These are phyloP conservation scores for Stentor coeruleus DNA, from an alignment of 73 alveolate species.

Conservation along the genomic window DNA sequence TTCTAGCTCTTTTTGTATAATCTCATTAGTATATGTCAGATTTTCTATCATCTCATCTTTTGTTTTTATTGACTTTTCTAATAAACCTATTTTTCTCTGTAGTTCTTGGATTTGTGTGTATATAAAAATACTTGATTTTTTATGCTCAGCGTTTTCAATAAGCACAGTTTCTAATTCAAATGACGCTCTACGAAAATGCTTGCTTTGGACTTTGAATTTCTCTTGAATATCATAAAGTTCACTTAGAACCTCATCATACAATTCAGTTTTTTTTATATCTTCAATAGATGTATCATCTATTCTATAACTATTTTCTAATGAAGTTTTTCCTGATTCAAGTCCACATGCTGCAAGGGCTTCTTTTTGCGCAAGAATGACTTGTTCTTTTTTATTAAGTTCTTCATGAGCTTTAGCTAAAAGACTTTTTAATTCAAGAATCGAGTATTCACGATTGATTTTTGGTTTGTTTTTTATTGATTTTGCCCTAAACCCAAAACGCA, in stretches of 20 bases:
- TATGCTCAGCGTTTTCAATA: not conserved
- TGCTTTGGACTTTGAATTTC: not conserved
- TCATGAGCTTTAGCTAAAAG: not conserved
- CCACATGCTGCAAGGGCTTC: not conserved
- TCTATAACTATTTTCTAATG: not conserved
- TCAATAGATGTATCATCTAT: not conserved
- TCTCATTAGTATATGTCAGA: not conserved
- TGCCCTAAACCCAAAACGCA: conserved; percentile 94
- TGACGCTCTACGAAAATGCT: not conserved
- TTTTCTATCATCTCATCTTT: not conserved
- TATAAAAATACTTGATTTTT: too few relatives aligned
- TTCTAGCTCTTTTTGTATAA: not conserved
- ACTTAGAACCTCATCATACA: not conserved
- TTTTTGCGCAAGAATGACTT: not conserved
- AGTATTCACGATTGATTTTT: conserved; percentile 53
- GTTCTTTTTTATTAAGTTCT: not conserved
- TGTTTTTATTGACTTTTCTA: not conserved
- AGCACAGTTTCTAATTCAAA: not conserved
- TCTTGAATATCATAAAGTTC: not conserved
- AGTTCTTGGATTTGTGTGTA: not conserved
- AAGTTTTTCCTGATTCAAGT: not conserved
- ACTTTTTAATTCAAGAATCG: conserved; percentile 6
- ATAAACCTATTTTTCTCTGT: not conserved
- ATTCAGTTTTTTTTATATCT: not conserved
- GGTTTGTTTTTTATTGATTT: conserved; percentile 87